A percentile compares a stretch with the other conserved stretches of the same genome.
These are phyloP conservation scores for Endocalyx cinctus DNA, from an alignment of 2,329 filamentous ascomycete genomes.

Conservation along the genomic window DNA sequence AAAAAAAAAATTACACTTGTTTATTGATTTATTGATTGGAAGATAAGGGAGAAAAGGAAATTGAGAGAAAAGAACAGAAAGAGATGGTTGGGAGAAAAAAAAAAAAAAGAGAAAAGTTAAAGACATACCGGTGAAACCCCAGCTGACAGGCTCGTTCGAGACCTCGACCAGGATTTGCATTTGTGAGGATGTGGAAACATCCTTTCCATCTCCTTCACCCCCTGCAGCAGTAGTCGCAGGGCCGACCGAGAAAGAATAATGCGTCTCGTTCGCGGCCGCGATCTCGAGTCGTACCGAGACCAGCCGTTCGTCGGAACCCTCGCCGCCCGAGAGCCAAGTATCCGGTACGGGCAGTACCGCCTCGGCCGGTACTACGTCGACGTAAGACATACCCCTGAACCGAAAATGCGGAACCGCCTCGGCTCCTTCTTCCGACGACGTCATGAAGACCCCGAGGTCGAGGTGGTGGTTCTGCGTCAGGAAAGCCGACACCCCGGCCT, in stretches of 20 bases:
- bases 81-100: too few species aligned
- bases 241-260: slow-evolving; percentile 37
- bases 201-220: too few species aligned
- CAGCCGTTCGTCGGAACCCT: too few species aligned
- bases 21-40: too few species aligned
- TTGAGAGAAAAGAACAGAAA: too few species aligned
- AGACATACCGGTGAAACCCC: slow-evolving; percentile 34
- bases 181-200: too few species aligned
- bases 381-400: slow-evolving; percentile 39
- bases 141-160: slow-evolving; percentile 33
- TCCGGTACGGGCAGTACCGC: slow-evolving; percentile 34
- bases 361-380: slow-evolving; percentile 33
- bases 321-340: slow-evolving; percentile 29
- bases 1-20: too few species aligned
- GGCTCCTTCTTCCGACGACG: slow-evolving; percentile 2
- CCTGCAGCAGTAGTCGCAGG: slow-evolving; percentile 24
- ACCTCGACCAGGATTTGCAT: slow-evolving; percentile 27
- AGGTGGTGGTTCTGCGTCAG: slow-evolving; percentile 50
- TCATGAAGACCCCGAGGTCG: slow-evolving; percentile 37
- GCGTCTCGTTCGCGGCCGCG: slow-evolving; percentile 39
- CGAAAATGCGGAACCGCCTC: slow-evolving; percentile 35
- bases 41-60: too few species aligned
- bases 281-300: slow-evolving; percentile 37
- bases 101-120: too few species aligned
- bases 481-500: slow-evolving; percentile 50